A percentile compares a stretch with the other conserved stretches of the same genome.
Evolutionary conservation across 2,329 filamentous ascomycete genomes (phyloP).

Genomic region (Ophiocordyceps sinensis): DNA sequence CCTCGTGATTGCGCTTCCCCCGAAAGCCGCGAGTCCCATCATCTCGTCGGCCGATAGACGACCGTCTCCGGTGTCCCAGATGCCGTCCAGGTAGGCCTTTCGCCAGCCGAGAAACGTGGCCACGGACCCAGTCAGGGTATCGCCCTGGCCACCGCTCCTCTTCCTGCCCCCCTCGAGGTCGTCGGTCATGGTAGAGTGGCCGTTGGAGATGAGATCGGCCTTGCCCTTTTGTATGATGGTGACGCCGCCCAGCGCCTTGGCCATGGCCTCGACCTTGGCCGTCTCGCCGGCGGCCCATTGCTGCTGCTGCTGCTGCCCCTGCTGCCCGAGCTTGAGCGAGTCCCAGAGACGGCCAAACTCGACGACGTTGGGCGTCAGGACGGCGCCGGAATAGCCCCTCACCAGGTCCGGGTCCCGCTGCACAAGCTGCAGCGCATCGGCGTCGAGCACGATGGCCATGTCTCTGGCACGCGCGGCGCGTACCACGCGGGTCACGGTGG

Average conservation of each 20-base stretch:
- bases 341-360: slow-evolving; percentile 79
- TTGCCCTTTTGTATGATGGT: slow-evolving; percentile 83
- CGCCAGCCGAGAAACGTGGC: slow-evolving; percentile 84
- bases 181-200: slow-evolving; percentile 56
- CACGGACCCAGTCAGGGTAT: slow-evolving; percentile 81
- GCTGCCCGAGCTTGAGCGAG: slow-evolving; percentile 53
- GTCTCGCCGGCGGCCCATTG: slow-evolving; percentile 15
- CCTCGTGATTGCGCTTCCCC: slow-evolving; percentile 74
- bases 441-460: slow-evolving; percentile 79
- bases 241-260: slow-evolving; percentile 68
- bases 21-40: slow-evolving; percentile 69
- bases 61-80: slow-evolving; percentile 51
- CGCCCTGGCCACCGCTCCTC: slow-evolving; percentile 85
- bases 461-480: slow-evolving; percentile 55
- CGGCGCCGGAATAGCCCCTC: slow-evolving; percentile 65
- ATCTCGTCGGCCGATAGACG: slow-evolving; percentile 40
- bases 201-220: slow-evolving; percentile 73
- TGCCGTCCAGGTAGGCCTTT: slow-evolving; percentile 65
- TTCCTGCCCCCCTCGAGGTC: slow-evolving; percentile 75
- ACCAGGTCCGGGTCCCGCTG: slow-evolving; percentile 64
- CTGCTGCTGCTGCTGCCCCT: slow-evolving; percentile 17
- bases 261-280: slow-evolving; percentile 47
- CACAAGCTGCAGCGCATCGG: slow-evolving; percentile 72
- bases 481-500: slow-evolving; percentile 67
- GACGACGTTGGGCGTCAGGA: slow-evolving; percentile 88